Evolutionary conservation across 2,329 filamentous ascomycete genomes (phyloP).

Genomic region (Corinectria fuckeliana): DNA sequence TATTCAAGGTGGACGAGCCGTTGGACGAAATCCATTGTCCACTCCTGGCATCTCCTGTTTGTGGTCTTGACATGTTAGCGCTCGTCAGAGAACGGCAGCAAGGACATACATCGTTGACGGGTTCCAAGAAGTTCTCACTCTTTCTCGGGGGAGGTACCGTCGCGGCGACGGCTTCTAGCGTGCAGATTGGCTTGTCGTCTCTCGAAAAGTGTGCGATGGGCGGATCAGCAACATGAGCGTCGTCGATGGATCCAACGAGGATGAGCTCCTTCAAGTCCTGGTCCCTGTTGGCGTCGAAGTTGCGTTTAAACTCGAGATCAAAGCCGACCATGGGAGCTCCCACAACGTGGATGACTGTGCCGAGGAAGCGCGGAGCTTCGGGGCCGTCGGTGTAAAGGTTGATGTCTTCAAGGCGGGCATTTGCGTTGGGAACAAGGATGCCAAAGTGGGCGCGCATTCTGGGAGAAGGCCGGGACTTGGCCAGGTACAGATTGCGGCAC

Average conservation of each 20-base stretch:
- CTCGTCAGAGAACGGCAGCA: neutral
- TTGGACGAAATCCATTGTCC: neutral
- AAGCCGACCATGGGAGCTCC: neutral
- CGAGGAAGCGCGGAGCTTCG: neutral
- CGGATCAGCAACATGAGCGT: neutral
- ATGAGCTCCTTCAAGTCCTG: neutral
- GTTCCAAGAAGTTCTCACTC: neutral
- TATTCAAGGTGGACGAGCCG: neutral
- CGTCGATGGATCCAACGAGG: neutral
- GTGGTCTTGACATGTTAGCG: neutral
- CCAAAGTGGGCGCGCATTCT: neutral
- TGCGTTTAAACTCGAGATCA: neutral
- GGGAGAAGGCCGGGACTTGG: neutral
- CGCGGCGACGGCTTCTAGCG: neutral
- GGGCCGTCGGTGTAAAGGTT: neutral
- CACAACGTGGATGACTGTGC: neutral
- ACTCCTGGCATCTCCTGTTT: constrained; percentile 1
- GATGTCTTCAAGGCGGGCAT: neutral
- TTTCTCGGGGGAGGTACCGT: neutral
- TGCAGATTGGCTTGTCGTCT: neutral
- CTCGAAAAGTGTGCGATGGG: neutral
- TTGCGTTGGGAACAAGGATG: neutral
- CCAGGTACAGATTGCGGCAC: neutral
- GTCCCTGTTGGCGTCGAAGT: neutral
- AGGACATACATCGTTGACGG: neutral